Evolutionary conservation across 805 yeast species (phyloP).

Genomic region (Metahyphopichia silvanorum): DNA sequence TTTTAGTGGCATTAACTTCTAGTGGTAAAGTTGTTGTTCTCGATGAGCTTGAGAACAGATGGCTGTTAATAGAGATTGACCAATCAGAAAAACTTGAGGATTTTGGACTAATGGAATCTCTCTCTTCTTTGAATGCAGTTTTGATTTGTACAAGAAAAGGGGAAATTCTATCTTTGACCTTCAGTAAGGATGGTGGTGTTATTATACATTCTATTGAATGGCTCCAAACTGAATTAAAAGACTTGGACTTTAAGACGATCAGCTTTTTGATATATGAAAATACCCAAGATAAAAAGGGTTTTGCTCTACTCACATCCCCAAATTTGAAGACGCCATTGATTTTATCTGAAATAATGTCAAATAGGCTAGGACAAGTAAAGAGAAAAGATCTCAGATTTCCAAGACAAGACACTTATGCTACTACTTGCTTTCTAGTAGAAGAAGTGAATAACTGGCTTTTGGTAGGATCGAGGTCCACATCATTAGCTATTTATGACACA

Average conservation of each 20-base stretch:
- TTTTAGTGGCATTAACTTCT: conserved; percentile 54
- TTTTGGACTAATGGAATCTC: conserved; percentile 43
- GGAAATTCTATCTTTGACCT: conserved; percentile 37
- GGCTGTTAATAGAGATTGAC: conserved; percentile 18
- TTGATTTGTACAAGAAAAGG: conserved; percentile 34
- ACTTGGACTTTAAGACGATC: conserved; percentile 31
- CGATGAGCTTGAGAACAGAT: conserved; percentile 14
- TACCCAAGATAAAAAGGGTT: conserved; percentile 17
- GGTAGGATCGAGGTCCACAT: conserved; percentile 72
- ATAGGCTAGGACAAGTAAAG: no score
- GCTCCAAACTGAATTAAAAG: conserved; percentile 4
- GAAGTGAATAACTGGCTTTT: conserved; percentile 38
- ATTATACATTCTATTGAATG: no score
- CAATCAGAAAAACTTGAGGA: conserved; percentile 25
- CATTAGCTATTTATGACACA: conserved; percentile 52
- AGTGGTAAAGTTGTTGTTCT: conserved; percentile 48
- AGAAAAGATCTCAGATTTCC: conserved; percentile 16
- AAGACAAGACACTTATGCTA: conserved; percentile 33
- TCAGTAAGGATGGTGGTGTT: no score
- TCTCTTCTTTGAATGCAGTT: conserved; percentile 26
- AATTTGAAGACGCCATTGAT: conserved; percentile 56
- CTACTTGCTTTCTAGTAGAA: conserved; percentile 55
- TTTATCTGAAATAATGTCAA: conserved; percentile 39
- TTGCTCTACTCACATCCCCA: conserved; percentile 61
- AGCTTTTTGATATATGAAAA: conserved; percentile 41